These are phyloP conservation scores for Aspergillus bridgeri DNA, from an alignment of 495 filamentous ascomycete genomes.

Conservation along the genomic window DNA sequence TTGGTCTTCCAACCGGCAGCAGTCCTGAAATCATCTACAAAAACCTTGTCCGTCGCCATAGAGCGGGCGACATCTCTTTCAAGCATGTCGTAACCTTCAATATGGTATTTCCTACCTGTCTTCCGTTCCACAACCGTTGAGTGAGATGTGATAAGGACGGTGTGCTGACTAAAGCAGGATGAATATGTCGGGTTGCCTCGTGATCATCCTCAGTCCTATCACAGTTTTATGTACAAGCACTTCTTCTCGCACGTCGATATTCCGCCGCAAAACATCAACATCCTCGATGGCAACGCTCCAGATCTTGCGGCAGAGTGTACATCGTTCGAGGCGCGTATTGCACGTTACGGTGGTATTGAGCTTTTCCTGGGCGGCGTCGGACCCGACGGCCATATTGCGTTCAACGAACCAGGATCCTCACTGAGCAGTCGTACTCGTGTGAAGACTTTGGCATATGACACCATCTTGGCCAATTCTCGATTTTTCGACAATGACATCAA, in stretches of 20 bases:
- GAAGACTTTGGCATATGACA: slow-evolving; percentile 85
- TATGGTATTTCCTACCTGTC: slow-evolving; percentile 57
- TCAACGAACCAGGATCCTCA: slow-evolving; percentile 85
- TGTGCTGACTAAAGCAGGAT: slow-evolving; percentile 50
- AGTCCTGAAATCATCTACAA: slow-evolving; percentile 77
- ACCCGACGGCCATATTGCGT: slow-evolving; percentile 83
- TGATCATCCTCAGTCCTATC: slow-evolving; percentile 80
- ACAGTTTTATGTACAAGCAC: slow-evolving; percentile 88
- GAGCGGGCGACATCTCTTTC: slow-evolving; percentile 77
- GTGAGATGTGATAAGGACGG: too few species aligned
- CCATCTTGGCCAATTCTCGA: slow-evolving; percentile 77
- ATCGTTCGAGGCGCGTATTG: slow-evolving; percentile 75
- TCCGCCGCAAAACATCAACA: slow-evolving; percentile 73
- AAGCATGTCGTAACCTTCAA: slow-evolving; percentile 88
- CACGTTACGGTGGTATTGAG: slow-evolving; percentile 72
- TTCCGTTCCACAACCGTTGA: slow-evolving; percentile 1
- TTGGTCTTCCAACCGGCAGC: slow-evolving; percentile 80
- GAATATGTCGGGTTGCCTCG: slow-evolving; percentile 82
- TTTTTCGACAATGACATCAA: slow-evolving; percentile 74
- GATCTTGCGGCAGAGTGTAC: slow-evolving; percentile 75
- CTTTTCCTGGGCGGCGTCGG: slow-evolving; percentile 84
- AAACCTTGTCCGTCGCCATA: slow-evolving; percentile 69
- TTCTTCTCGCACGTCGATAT: slow-evolving; percentile 89
- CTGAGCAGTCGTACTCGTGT: slow-evolving; percentile 75
- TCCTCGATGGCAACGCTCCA: slow-evolving; percentile 77